Evolutionary conservation across 192 early-diverging fungal genomes (phyloP).

Genomic region (Gryganskiella cystojenkinii): DNA sequence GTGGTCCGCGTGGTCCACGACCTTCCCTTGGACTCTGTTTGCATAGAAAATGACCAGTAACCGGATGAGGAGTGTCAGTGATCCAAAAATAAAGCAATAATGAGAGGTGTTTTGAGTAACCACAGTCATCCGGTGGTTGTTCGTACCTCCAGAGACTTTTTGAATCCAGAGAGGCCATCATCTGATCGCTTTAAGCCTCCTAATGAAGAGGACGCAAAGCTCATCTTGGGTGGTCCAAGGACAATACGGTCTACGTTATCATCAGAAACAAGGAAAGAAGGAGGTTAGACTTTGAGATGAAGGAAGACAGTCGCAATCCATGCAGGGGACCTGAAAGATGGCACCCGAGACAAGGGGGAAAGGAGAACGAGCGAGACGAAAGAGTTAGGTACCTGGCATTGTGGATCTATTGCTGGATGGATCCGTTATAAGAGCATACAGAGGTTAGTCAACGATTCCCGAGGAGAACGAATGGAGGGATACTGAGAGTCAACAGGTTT

Average conservation of each 20-base stretch:
- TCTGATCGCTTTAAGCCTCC: conserved; percentile 60
- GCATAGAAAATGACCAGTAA: not conserved
- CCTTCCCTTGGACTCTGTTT: conserved; percentile 34
- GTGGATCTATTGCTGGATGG: conserved; percentile 6
- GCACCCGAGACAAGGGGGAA: not conserved
- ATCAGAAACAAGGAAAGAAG: not conserved
- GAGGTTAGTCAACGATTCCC: not conserved
- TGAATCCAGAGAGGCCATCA: conserved; percentile 44
- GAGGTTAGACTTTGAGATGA: not conserved
- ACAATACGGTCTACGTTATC: conserved; percentile 56
- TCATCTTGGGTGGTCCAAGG: conserved; percentile 67
- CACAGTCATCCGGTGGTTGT: not conserved
- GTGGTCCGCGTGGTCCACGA: conserved; percentile 41
- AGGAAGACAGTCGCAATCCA: conserved; percentile 1
- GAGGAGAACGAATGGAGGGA: not conserved
- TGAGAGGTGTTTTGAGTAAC: not conserved
- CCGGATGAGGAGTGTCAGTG: not conserved
- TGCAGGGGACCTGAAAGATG: not conserved
- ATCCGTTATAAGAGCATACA: not conserved
- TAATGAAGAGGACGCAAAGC: conserved; percentile 63
- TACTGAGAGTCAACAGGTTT: too few relatives aligned
- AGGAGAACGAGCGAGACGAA: not conserved
- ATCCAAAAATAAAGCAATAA: not conserved
- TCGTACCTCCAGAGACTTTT: conserved; percentile 36
- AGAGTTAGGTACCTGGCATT: conserved; percentile 17